Evolutionary conservation across 2,329 filamentous ascomycete species (phyloP).

Genomic region (Pezizomycotina sp.): DNA sequence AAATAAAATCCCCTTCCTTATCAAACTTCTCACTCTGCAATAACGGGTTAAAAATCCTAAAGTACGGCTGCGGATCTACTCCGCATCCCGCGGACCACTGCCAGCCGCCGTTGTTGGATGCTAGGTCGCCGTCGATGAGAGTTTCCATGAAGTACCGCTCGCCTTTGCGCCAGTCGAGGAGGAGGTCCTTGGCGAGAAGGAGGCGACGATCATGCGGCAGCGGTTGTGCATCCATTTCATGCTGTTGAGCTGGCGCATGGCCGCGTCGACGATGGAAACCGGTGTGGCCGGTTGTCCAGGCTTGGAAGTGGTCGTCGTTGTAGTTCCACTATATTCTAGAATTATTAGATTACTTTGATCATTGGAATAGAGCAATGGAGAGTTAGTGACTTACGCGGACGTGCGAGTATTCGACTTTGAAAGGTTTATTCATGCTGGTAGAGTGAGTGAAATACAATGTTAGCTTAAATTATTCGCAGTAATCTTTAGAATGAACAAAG

Average conservation of each 20-base stretch:
- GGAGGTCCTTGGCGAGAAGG: constrained; percentile 62
- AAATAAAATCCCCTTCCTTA: constrained; percentile 58
- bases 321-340: constrained; percentile 85
- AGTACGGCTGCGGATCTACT: constrained; percentile 74
- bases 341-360: constrained; percentile 17
- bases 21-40: constrained; percentile 80
- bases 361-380: not conserved
- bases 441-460: constrained; percentile 75
- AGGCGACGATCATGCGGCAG: constrained; percentile 67
- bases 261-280: constrained; percentile 77
- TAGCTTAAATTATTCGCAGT: no score
- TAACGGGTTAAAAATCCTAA: constrained; percentile 74
- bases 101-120: constrained; percentile 59
- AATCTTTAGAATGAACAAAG: constrained; percentile 21
- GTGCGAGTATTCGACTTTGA: constrained; percentile 71
- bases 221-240: constrained; percentile 73
- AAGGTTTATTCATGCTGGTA: constrained; percentile 56
- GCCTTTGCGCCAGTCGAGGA: constrained; percentile 70
- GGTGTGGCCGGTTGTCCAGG: constrained; percentile 59
- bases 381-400: constrained; percentile 31
- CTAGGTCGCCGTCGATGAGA: constrained; percentile 63
- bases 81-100: constrained; percentile 45
- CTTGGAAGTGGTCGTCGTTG: constrained; percentile 47
- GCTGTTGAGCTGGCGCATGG: constrained; percentile 58
- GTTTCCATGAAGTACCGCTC: constrained; percentile 72